These are phyloP conservation scores for Amanita rimosa DNA, from an alignment of 768 basidiomycete species.

Conservation along the genomic window DNA sequence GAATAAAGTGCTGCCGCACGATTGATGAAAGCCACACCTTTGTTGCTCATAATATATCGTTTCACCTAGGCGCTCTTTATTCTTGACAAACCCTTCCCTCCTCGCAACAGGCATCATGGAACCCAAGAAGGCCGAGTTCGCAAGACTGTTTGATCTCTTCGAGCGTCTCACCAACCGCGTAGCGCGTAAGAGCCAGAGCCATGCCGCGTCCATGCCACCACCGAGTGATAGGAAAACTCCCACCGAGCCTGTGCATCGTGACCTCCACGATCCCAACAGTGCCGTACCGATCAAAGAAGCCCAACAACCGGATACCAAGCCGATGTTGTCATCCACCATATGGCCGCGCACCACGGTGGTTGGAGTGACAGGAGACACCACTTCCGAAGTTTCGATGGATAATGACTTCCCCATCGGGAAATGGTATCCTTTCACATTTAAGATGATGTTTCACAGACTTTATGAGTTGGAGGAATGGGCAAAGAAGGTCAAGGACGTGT, in stretches of 20 bases:
- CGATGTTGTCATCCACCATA: background rate
- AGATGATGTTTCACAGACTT: slow-evolving; percentile 55
- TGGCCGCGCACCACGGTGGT: background rate
- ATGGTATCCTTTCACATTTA: slow-evolving; percentile 51
- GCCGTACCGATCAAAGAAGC: slow-evolving; percentile 11
- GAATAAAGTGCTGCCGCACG: background rate
- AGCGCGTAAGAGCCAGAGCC: slow-evolving; percentile 17
- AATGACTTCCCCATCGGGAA: slow-evolving; percentile 35
- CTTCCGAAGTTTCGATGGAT: slow-evolving; percentile 6
- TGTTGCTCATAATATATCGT: background rate
- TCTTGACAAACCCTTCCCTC: background rate
- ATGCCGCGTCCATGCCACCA: slow-evolving; percentile 13
- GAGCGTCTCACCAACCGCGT: slow-evolving; percentile 38
- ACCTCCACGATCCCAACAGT: slow-evolving; percentile 21
- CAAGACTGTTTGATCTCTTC: slow-evolving; percentile 43
- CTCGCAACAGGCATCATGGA: background rate
- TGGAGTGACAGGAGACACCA: background rate
- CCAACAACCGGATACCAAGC: background rate
- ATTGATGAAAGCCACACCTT: background rate
- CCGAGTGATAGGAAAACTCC: background rate
- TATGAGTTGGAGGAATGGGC: slow-evolving; percentile 53
- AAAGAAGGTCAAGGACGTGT: slow-evolving; percentile 37
- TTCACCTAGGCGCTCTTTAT: background rate
- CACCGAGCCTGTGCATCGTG: slow-evolving; percentile 25
- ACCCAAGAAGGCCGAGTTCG: slow-evolving; percentile 37